These are phyloP conservation scores for Chrysoporthe puriensis DNA, from an alignment of 2,329 filamentous ascomycete genomes.

Conservation along the genomic window DNA sequence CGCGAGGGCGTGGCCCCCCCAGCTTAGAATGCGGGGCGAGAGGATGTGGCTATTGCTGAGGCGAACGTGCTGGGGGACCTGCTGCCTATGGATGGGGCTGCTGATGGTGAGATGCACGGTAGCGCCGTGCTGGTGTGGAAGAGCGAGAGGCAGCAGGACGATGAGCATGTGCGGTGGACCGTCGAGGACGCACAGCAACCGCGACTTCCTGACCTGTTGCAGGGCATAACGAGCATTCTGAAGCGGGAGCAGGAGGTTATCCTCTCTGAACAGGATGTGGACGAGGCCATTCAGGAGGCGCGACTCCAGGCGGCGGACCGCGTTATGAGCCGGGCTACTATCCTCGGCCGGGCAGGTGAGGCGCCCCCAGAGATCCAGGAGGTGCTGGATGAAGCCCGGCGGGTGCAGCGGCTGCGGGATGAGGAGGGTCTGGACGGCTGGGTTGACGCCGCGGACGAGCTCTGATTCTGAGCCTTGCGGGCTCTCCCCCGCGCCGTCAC, in stretches of 20 bases:
- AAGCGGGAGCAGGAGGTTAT: not conserved
- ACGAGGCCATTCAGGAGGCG: not conserved
- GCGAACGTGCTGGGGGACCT: not conserved
- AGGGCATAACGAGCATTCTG: not conserved
- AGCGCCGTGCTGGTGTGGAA: not conserved
- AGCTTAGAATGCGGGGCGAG: conserved; percentile 22
- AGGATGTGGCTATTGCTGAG: conserved; percentile 15
- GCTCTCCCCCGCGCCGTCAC: not conserved
- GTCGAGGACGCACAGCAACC: not conserved
- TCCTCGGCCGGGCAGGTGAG: not conserved
- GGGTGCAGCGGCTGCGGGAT: not conserved
- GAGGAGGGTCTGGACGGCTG: conserved; percentile 2
- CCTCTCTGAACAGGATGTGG: not conserved
- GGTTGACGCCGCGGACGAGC: conserved; percentile 6
- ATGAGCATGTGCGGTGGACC: not conserved
- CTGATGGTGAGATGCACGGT: not conserved
- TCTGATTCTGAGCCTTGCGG: not conserved
- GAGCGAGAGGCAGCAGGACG: not conserved
- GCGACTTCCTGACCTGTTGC: not conserved
- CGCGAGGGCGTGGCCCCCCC: conserved; percentile 52
- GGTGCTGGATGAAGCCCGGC: not conserved
- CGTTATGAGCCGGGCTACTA: conserved; percentile 15
- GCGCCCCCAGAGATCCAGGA: not conserved
- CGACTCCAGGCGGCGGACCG: not conserved
- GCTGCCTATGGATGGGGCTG: not conserved